Conservation (phyloP, 352 stramenopile species). For the Globisporangium spiculum region DNA sequence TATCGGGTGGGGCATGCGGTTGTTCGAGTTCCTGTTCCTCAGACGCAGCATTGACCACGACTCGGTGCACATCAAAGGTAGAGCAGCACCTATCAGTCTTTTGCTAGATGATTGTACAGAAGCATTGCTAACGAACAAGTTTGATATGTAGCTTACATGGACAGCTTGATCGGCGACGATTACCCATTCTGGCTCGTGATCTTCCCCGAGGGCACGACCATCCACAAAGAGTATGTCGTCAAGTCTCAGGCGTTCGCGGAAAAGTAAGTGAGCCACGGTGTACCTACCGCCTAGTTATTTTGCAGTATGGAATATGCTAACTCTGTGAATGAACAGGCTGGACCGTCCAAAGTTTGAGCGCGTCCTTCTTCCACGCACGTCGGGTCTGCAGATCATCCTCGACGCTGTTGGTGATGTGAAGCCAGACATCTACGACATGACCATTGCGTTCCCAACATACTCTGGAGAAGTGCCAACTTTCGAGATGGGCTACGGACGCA, state of each 20-base stretch:
- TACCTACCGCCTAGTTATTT: background rate
- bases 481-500: constrained; percentile 86
- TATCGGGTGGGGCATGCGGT: constrained; percentile 86
- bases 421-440: constrained; percentile 93
- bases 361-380: constrained; percentile 89
- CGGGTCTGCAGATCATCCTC: constrained; percentile 91
- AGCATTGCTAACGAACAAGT: background rate
- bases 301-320: background rate
- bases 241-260: constrained; percentile 91
- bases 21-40: constrained; percentile 91
- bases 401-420: constrained; percentile 83
- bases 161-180: constrained; percentile 70
- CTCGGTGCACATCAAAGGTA: constrained; percentile 58
- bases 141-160: constrained; percentile 53
- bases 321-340: constrained; percentile 17
- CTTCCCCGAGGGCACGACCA: constrained; percentile 91
- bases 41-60: constrained; percentile 79
- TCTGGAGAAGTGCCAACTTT: constrained; percentile 84
- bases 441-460: constrained; percentile 85
- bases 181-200: constrained; percentile 89
- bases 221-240: constrained; percentile 81
- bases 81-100: background rate
- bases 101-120: too few relatives aligned
- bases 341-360: constrained; percentile 88
- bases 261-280: constrained; percentile 35